A percentile compares a stretch with the other conserved stretches of the same genome.
Conservation (phyloP, 257 asterid genomes). For the Solanum pennellii region DNA sequence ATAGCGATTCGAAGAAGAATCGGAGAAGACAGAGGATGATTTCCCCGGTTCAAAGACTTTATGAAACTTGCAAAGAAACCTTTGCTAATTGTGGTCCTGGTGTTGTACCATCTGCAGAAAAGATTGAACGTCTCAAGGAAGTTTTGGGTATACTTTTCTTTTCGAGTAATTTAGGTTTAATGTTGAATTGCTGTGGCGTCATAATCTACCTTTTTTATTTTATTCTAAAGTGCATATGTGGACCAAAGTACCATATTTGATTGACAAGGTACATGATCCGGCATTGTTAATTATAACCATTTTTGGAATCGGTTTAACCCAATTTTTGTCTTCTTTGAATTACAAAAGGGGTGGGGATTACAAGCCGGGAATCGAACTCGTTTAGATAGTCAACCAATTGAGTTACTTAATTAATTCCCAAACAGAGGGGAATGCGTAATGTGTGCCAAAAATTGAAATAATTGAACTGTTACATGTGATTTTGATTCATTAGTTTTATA, state of each 20-base stretch:
- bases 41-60: constrained; percentile 42
- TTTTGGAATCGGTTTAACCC: neutral
- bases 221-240: neutral
- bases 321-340: neutral
- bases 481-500: neutral
- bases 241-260: neutral
- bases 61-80: constrained; percentile 59
- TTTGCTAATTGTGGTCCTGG: constrained; percentile 84
- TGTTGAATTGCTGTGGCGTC: neutral
- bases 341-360: neutral
- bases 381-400: too few relatives aligned
- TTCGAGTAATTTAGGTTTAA: neutral
- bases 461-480: neutral
- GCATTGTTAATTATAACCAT: neutral
- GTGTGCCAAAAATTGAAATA: neutral
- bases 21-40: neutral
- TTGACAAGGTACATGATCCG: neutral
- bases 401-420: too few relatives aligned
- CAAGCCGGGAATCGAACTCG: neutral
- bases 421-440: neutral
- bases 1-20: neutral
- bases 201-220: neutral
- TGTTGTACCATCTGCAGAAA: constrained; percentile 62
- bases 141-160: constrained; percentile 45
- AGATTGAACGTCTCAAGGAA: constrained; percentile 48